These are phyloP conservation scores for Zea mays DNA, from an alignment of 176 grass and related monocot genomes.

Conservation along the genomic window DNA sequence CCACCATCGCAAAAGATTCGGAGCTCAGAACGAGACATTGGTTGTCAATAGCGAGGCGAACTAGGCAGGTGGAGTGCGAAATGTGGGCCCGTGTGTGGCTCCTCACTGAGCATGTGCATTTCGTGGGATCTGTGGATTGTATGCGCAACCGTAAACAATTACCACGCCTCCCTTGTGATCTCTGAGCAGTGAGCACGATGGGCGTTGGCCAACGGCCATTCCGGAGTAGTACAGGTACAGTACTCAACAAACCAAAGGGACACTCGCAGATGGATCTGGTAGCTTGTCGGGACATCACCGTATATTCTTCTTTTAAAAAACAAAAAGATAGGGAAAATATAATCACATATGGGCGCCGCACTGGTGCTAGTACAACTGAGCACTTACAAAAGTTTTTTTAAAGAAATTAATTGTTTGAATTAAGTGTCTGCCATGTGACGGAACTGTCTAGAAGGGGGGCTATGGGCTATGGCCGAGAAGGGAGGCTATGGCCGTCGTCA, in stretches of 20 bases:
- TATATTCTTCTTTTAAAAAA: background rate
- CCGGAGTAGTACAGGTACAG: background rate
- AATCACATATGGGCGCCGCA: background rate
- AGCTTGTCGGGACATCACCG: background rate
- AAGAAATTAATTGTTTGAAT: background rate
- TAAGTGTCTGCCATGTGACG: background rate
- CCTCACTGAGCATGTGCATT: too few relatives aligned
- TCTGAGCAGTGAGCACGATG: background rate
- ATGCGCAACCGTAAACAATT: too few relatives aligned
- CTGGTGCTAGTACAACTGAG: background rate
- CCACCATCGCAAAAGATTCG: too few relatives aligned
- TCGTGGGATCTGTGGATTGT: too few relatives aligned
- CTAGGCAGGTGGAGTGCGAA: too few relatives aligned
- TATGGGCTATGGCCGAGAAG: too few relatives aligned
- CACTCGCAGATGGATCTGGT: background rate
- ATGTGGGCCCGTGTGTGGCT: too few relatives aligned
- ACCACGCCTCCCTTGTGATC: background rate
- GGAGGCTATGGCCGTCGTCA: background rate
- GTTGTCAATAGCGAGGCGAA: too few relatives aligned
- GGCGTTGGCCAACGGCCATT: conserved; percentile 8
- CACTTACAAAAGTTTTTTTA: background rate
- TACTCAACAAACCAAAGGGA: background rate
- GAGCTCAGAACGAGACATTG: too few relatives aligned
- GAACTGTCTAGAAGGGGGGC: background rate
- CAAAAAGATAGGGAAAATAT: too few relatives aligned